Evolutionary conservation across 208 protist species (phyloP), one percentile per base, ranked within the genome.

Genomic region (Acanthamoeba comandoni): DNA sequence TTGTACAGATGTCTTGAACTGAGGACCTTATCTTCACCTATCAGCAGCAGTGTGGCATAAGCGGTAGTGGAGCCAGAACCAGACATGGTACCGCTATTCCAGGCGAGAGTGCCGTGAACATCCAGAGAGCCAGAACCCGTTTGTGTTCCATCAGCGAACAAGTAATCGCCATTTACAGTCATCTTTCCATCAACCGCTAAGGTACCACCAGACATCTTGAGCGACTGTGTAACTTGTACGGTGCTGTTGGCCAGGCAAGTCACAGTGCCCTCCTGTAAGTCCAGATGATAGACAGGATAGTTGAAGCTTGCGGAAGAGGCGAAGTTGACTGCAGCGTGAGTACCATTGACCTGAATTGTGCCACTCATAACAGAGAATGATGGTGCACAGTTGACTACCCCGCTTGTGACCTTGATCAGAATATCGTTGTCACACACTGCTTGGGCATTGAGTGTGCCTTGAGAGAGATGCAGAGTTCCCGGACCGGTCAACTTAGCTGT

Each of bases 11-110:
- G 24, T 11, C 77, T 15, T 43, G 48, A 43, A 43, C 55, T 87
- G 39, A 87, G 77, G 2, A 39, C 35, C 55, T 67, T 62, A 60
- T 22, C 69, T 13, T 19, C n/a, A 9, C 29, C 29, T 53, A n/a
- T 51, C 55, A 87, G 11, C 17, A 51, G 19, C 22, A 87, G 29
- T 17, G 77, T 43, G 49, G 19, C 53, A 49, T 70, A 60, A 11
- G 77, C 77, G 1, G 35, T 67, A 39, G 77, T 87, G 9, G 77
- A 87, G 17, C 77, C 77, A 19, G 77, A 51, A 60, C 57, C 77
- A 43, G 22, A 51, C 77, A 87, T 87, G 55, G 69, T 35, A 7
- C 77, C 77, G 55, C 77, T 60, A 11, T 53, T 87, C 77, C 77
- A 87, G 24, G 3, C 15, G 39, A 87, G 77, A 13, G 39, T 48